Base-by-base conservation (phyloP, 257 asterid genomes). In the Euphrasia confusa region DNA sequence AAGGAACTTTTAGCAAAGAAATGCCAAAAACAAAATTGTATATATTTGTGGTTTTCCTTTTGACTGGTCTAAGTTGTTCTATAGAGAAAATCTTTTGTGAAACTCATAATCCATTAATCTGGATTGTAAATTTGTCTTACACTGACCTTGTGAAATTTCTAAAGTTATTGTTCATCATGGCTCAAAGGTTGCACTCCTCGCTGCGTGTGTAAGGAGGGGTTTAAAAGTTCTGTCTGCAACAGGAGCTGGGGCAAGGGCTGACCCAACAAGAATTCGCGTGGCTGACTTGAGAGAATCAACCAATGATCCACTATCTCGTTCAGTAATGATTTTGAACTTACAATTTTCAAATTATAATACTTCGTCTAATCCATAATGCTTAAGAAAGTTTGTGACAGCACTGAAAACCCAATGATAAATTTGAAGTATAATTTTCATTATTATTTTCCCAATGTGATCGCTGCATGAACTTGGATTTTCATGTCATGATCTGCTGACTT, bases 221-320 rank as follows among this genome's bases (percentile, higher is more conserved):
- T 78, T 93, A 76, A 93, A 85, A 82, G 99, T 93, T 70, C 70
- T 89, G 66, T 93, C 95, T 32, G 97, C 95, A 57, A 93, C 97
- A 33, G 99, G 97, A 77, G 99, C 99, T 69, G 97, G 99, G 63
- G 99, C 96, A 66, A 84, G 97, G 74, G 89, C 95, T 71, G 96
- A 92, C 80, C 99, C 97, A 56, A 89, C 97, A 40, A 86, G 99
- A 82, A 86, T 92, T 65, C 91, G 97, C 58, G 89, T 89, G 32
- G 96, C 97, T 59, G 97, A 92, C 82, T 72, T 92, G 70, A 84
- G 93, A 80, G 97, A 92, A 79, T 92, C 99, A 32, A 81, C 83
- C 72, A 92, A 92, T 64, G 99, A 92, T 68, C 99, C 99, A 64
- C 79, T 92, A 61, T 92, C 99, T 75, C 97, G 96, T 64, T 48